Evolutionary conservation across 1,139 yeast species (phyloP), one percentile per base, ranked within the genome.

Genomic region (Kluyveromyces sp.): DNA sequence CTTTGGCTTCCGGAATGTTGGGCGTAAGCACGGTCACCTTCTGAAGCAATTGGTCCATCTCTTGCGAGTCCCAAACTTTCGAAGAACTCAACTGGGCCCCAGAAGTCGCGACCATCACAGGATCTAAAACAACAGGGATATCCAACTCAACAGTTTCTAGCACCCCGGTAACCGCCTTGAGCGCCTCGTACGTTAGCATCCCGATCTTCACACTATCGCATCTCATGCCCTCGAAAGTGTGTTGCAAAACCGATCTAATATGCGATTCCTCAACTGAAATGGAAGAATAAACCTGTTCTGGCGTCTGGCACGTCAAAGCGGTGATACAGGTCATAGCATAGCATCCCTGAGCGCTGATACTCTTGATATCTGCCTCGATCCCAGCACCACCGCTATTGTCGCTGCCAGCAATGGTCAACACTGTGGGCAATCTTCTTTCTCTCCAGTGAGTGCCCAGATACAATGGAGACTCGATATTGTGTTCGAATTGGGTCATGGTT

Each of bases 321-420:
- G 89, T 75, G 38, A 86, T 80, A 61, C 92, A 83, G 1, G 95
- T 85, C 65, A 83, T 67, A 1, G 88, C 96, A 60, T 83, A 89
- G 42, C 88, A 89, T 26, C 78, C 75, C 59, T 86, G 90, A 3
- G 84, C 87, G 3, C 86, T 73, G 49, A 89, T 77, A 0, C 96
- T 83, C 65, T 89, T 89, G 45, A 89, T 64, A 63, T 89, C 97
- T 0, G 97, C 97, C 60, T 89, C 97, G 48, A 89, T 81, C 8
- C 97, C 97, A 1, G 97, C 97, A 4, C 97, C 97, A 2, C 97
- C 97, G 2, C 95, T 84, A 43, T 83, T 78, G 61, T 89, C 97
- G 0, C 95, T 83, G 0, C 96, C 96, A 8, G 90, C 90, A 41
- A 83, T 72, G 0, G 88, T 79, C 52, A 83, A 61, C 3, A 82